Evolutionary conservation across 805 yeast genomes (phyloP).

Genomic region (Saturnispora halmiae): DNA sequence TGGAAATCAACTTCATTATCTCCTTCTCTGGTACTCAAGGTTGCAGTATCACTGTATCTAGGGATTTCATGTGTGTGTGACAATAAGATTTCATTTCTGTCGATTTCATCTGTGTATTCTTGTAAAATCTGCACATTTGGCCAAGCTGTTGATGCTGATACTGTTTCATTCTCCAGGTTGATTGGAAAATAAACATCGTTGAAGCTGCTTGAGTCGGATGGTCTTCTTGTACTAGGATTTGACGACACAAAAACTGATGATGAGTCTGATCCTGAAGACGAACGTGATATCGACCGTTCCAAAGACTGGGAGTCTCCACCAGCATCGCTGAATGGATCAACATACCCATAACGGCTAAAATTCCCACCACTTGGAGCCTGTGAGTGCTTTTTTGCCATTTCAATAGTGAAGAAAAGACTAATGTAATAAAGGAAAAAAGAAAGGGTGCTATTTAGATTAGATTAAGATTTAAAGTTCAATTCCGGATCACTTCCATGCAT

Average conservation of each 20-base stretch:
- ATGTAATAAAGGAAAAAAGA: not conserved
- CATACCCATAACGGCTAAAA: slow-evolving; percentile 4
- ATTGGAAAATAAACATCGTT: slow-evolving; percentile 91
- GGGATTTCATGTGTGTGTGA: slow-evolving; percentile 3
- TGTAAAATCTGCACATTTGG: slow-evolving; percentile 73
- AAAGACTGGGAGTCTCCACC: slow-evolving; percentile 2
- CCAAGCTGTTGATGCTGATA: slow-evolving; percentile 43
- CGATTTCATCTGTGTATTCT: slow-evolving; percentile 69
- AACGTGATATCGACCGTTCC: not conserved
- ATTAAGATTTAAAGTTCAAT: no score
- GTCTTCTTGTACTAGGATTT: slow-evolving; percentile 56
- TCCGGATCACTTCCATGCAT: no score
- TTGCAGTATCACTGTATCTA: slow-evolving; percentile 6
- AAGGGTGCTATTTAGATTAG: no score
- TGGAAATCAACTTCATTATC: slow-evolving; percentile 30
- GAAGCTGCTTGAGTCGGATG: slow-evolving; percentile 61
- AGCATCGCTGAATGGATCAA: slow-evolving; percentile 7
- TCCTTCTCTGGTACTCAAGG: slow-evolving; percentile 3
- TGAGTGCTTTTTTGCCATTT: slow-evolving; percentile 2
- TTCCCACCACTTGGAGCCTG: not conserved
- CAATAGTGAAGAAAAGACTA: not conserved
- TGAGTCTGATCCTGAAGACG: slow-evolving; percentile 9
- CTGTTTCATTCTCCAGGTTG: slow-evolving; percentile 37
- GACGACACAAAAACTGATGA: slow-evolving; percentile 33
- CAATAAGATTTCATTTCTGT: slow-evolving; percentile 25